A percentile compares a stretch with the other conserved stretches of the same genome.
These are phyloP conservation scores for Sanghuangporus sanghuang DNA, from an alignment of 1,284 basidiomycete species.

Conservation along the genomic window DNA sequence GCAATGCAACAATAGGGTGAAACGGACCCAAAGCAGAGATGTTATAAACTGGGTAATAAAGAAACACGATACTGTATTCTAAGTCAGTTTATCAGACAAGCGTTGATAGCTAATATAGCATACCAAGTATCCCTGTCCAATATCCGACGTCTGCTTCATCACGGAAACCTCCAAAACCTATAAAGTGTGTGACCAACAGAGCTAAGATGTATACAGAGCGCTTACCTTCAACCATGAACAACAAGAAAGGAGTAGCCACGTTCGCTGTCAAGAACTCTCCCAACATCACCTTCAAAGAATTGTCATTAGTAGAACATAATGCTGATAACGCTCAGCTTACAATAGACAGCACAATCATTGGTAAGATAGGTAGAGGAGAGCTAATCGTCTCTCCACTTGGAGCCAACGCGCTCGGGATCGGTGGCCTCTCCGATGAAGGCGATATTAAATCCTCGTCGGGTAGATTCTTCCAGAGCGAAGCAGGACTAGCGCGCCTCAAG, in stretches of 20 bases:
- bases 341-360: slow-evolving; percentile 89
- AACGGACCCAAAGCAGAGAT: slow-evolving; percentile 77
- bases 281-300: slow-evolving; percentile 69
- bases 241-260: slow-evolving; percentile 81
- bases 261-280: slow-evolving; percentile 92
- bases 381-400: slow-evolving; percentile 55
- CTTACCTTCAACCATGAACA: slow-evolving; percentile 89
- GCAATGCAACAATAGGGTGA: not conserved
- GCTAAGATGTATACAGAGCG: slow-evolving; percentile 18
- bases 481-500: slow-evolving; percentile 4
- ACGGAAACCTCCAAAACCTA: slow-evolving; percentile 59
- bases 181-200: slow-evolving; percentile 5
- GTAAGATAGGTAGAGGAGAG: slow-evolving; percentile 81
- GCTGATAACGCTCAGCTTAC: slow-evolving; percentile 35
- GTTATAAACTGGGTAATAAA: slow-evolving; percentile 90
- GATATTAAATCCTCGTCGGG: slow-evolving; percentile 24
- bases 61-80: slow-evolving; percentile 63
- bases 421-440: slow-evolving; percentile 43
- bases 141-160: slow-evolving; percentile 78
- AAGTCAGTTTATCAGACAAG: not conserved
- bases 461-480: slow-evolving; percentile 9
- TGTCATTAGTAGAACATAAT: slow-evolving; percentile 11
- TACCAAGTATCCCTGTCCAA: slow-evolving; percentile 80
- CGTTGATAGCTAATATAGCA: slow-evolving; percentile 8
- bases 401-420: slow-evolving; percentile 71